Base-by-base conservation (phyloP, 441 rosid genomes). In the Capsella rubella region DNA sequence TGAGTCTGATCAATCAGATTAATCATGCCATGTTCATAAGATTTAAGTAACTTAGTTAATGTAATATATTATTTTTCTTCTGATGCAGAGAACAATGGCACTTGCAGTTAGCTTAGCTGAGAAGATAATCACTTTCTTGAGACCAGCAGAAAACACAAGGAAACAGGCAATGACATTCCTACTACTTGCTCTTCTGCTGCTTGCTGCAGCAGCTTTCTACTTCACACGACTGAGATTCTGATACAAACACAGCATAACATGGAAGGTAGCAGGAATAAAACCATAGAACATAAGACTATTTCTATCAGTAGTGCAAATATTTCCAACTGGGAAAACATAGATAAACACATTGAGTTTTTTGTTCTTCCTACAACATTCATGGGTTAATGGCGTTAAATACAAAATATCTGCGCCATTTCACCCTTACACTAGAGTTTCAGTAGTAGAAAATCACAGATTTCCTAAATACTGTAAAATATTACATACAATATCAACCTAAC, bases 341-440 rank as follows among this genome's bases (percentile, higher is more conserved):
- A 18, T 50, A 11, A 49, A 67, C 65, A 74, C 67, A 63, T 6
- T 6, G 29, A 35, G n/a, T 8, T 25, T 54, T 54, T 39, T 27
- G 1, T 61, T 52, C 39, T 34, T 8, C 70, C 75, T 62, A 76
- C 31, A 39, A 72, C 69, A 66, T 71, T 53, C 21, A 72, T 25
- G 73, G 78, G 84, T 71, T 35, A 67, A 82, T 71, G 83, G 85
- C 84, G 76, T 68, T 79, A 80, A 80, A 87, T 87, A 88, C 87
- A 81, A 81, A 79, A 80, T 75, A 82, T 77, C 78, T 84, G 68
- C 79, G 82, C 90, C 84, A 73, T 78, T 37, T 65, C 62, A 76
- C 79, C 86, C 74, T 3, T 51, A 76, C 51, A 70, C 68, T 81
- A 82, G 84, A 78, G 79, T 81, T 53, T 80, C 83, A 76, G 82